Evolutionary conservation across 352 stramenopile genomes (phyloP).

Genomic region (Pilasporangium apinafurcum): DNA sequence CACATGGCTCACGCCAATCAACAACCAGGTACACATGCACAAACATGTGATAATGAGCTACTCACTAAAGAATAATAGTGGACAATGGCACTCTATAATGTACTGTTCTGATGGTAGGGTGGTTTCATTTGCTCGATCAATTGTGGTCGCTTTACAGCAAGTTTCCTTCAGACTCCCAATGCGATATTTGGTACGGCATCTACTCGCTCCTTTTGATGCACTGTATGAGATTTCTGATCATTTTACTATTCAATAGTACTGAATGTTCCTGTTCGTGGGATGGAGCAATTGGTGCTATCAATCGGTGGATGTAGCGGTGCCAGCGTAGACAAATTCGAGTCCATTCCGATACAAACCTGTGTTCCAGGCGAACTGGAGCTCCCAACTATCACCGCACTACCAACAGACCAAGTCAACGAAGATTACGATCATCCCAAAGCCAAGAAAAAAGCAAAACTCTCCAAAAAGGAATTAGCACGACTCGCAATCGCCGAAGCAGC

Average conservation of each 20-base stretch:
- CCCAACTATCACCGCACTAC: background rate
- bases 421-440: slow-evolving; percentile 6
- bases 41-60: background rate
- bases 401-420: background rate
- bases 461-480: slow-evolving; percentile 43
- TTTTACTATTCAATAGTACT: slow-evolving; percentile 60
- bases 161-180: slow-evolving; percentile 39
- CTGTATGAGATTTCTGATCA: no score
- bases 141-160: slow-evolving; percentile 49
- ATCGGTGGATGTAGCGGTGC: slow-evolving; percentile 60
- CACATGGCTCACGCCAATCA: slow-evolving; percentile 83
- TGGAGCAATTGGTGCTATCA: slow-evolving; percentile 72
- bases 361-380: slow-evolving; percentile 23
- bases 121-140: slow-evolving; percentile 84
- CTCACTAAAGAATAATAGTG: background rate
- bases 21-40: slow-evolving; percentile 58
- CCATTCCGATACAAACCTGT: slow-evolving; percentile 39
- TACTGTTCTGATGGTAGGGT: slow-evolving; percentile 17
- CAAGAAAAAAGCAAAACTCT: slow-evolving; percentile 57
- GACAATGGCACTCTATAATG: background rate
- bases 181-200: slow-evolving; percentile 48
- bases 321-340: slow-evolving; percentile 52
- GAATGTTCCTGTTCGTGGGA: slow-evolving; percentile 61
- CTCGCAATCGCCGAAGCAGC: slow-evolving; percentile 22
- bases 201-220: background rate